Conservation (phyloP, 345 rosid genomes). For the Ricinus communis region DNA sequence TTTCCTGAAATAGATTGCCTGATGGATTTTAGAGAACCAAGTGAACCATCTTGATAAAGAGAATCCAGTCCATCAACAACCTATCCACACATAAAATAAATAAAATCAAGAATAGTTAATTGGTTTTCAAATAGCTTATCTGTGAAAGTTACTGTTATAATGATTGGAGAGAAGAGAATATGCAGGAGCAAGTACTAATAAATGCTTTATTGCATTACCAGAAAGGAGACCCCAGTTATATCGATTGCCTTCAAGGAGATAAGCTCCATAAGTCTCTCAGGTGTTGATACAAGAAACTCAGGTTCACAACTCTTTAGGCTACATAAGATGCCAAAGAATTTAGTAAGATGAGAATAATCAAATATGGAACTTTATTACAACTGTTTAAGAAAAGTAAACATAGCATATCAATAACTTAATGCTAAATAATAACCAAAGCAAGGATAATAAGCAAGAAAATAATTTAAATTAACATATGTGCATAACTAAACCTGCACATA, state of each 20-base stretch:
- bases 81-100: constrained; percentile 36
- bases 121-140: not conserved
- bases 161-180: not conserved
- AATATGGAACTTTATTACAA: not conserved
- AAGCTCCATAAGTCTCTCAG: constrained; percentile 87
- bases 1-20: constrained; percentile 56
- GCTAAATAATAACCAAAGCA: not conserved
- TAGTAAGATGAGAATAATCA: not conserved
- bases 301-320: constrained; percentile 85
- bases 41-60: constrained; percentile 38
- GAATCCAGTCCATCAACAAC: constrained; percentile 64
- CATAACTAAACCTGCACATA: too few species aligned
- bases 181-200: not conserved
- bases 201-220: constrained; percentile 47
- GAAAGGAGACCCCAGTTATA: constrained; percentile 64
- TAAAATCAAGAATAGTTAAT: not conserved
- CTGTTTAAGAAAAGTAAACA: constrained; percentile 1
- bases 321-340: constrained; percentile 14
- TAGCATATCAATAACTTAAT: not conserved
- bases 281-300: constrained; percentile 83
- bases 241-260: constrained; percentile 65
- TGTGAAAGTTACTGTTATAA: not conserved
- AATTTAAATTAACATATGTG: not conserved
- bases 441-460: not conserved
- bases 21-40: constrained; percentile 50